Evolutionary conservation across 257 asterid genomes (phyloP), one percentile per base, ranked within the genome.

Genomic region (Solanum lycopersicoides): DNA sequence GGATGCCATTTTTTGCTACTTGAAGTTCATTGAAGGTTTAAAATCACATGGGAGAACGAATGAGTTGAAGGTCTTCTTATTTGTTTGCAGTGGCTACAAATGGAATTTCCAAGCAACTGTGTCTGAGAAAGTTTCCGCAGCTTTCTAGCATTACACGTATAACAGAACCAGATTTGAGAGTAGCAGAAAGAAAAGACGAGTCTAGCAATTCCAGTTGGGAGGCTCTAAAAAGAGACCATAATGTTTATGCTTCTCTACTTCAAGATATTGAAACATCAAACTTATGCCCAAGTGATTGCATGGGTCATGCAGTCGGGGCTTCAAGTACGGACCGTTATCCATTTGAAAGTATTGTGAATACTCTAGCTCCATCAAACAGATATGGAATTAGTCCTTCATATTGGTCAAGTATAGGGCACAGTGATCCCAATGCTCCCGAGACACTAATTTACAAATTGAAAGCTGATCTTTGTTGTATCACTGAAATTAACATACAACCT

Each of bases 381-480:
- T 84, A 87, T 85, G 37, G 83, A 9, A 44, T 89, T 80, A 83
- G 92, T 88, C 92, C 95, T 82, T 94, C 95, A 5, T 95, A 95
- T 91, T 95, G 98, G 99, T 97, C 99, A 30, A 95, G 98, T 88
- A 91, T 84, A 92, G 98, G 99, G 56, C 95, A 95, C 44, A 91
- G 89, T 60, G 82, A 95, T 91, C 96, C 98, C 47, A 87, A 82
- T 86, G 94, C 90, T 34, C 95, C 98, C 0, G 98, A 97, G 95
- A 93, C 92, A 2, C 90, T 97, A 63, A 85, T 92, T 32, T 97
- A 95, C 89, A 94, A 92, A 88, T 90, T 95, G 42, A 87, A 89
- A 82, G 83, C 91, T 28, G 94, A 96, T 71, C 84, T 95, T 88
- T 95, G 98, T 92, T 90, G 94, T 87, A 82, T 97, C 79, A 91